phyloP scores from a whole-genome alignment of 148 eudicot species.

The Cornus kousa region DNA sequence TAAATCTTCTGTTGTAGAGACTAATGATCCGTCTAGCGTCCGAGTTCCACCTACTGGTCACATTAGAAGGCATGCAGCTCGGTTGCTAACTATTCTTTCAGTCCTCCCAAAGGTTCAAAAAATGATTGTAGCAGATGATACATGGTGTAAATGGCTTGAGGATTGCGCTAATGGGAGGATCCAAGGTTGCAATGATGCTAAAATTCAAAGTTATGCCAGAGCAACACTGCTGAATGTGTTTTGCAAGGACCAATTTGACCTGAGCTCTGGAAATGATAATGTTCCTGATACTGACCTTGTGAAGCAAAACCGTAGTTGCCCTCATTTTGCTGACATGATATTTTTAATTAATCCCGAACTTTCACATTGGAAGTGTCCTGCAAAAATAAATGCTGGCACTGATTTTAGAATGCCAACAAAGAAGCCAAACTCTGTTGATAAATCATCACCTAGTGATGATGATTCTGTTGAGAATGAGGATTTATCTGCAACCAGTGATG shows the following conservation, averaged over 20 bases:
- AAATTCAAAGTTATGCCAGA: slow-evolving; percentile 87
- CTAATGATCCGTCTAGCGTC: slow-evolving; percentile 51
- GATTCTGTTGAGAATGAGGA: slow-evolving; percentile 14
- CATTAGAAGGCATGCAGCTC: slow-evolving; percentile 89
- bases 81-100: slow-evolving; percentile 76
- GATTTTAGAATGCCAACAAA: slow-evolving; percentile 5
- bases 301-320: slow-evolving; percentile 39
- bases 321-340: slow-evolving; percentile 70
- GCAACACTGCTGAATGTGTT: slow-evolving; percentile 73
- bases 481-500: slow-evolving; percentile 1
- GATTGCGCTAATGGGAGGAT: slow-evolving; percentile 96
- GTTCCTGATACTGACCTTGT: slow-evolving; percentile 28
- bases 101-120: slow-evolving; percentile 81
- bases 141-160: slow-evolving; percentile 90
- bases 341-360: slow-evolving; percentile 79
- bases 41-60: slow-evolving; percentile 84
- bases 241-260: slow-evolving; percentile 40
- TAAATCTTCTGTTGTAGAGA: slow-evolving; percentile 44
- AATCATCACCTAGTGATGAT: slow-evolving; percentile 13
- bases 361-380: slow-evolving; percentile 85
- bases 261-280: slow-evolving; percentile 33
- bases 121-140: slow-evolving; percentile 52
- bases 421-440: slow-evolving; percentile 6
- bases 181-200: slow-evolving; percentile 79
- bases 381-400: slow-evolving; percentile 22